phyloP scores from a whole-genome alignment of 768 basidiomycete species.

The Russula sp. region DNA sequence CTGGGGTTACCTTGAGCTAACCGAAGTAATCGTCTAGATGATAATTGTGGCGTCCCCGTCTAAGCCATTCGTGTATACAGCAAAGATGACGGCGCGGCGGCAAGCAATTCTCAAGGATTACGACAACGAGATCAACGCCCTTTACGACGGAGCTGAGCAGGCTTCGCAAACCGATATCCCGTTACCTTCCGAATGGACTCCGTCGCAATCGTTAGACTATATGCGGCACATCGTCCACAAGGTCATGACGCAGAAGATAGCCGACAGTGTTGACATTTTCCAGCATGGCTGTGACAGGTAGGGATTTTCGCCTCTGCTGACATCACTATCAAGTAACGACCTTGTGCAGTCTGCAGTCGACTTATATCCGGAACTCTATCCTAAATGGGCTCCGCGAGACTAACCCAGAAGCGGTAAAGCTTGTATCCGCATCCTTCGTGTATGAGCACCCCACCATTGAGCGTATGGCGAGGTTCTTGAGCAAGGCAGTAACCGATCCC shows the following conservation, averaged over 20 bases:
- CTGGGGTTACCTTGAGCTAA: not conserved
- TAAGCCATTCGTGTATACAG: slow-evolving; percentile 40
- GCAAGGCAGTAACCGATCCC: slow-evolving; percentile 7
- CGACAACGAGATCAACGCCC: slow-evolving; percentile 36
- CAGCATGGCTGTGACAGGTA: slow-evolving; percentile 39
- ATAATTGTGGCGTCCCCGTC: slow-evolving; percentile 35
- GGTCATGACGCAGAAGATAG: slow-evolving; percentile 29
- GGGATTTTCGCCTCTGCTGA: not conserved
- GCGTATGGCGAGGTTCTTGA: slow-evolving; percentile 21
- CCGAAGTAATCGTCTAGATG: slow-evolving; percentile 32
- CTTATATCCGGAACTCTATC: slow-evolving; percentile 28
- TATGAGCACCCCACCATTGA: slow-evolving; percentile 26
- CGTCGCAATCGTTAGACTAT: slow-evolving; percentile 27
- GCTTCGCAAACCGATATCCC: slow-evolving; percentile 30
- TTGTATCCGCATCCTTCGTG: slow-evolving; percentile 24
- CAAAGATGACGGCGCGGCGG: slow-evolving; percentile 38
- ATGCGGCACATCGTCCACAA: slow-evolving; percentile 32
- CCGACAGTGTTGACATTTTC: slow-evolving; percentile 37
- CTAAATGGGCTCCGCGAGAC: slow-evolving; percentile 26
- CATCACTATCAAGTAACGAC: not conserved
- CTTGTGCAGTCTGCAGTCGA: slow-evolving; percentile 26
- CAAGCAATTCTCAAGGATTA: slow-evolving; percentile 36
- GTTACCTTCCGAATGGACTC: slow-evolving; percentile 28
- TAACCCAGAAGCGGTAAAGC: slow-evolving; percentile 12
- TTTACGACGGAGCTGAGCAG: slow-evolving; percentile 34